Evolutionary conservation across 2,329 filamentous ascomycete genomes (phyloP).

Genomic region (Hirsutella minnesotensis): DNA sequence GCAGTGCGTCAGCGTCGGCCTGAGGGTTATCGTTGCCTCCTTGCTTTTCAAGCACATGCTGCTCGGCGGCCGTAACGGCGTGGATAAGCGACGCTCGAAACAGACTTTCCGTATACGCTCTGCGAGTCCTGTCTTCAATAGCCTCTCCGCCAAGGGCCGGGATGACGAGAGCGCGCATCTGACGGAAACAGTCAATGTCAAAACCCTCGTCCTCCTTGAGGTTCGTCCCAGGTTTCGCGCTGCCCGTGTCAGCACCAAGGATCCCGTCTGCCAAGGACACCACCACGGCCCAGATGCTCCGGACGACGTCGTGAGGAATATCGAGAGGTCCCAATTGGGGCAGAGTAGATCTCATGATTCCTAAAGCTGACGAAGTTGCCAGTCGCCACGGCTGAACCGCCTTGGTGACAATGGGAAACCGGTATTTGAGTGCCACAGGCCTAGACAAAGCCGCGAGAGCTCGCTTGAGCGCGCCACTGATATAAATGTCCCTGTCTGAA

Average conservation of each 20-base stretch:
- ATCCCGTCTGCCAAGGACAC: constrained; percentile 58
- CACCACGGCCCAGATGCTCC: constrained; percentile 59
- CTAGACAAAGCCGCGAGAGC: constrained; percentile 55
- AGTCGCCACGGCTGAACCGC: constrained; percentile 65
- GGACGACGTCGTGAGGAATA: constrained; percentile 31
- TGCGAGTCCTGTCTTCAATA: constrained; percentile 56
- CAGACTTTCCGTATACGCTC: constrained; percentile 60
- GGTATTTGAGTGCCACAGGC: constrained; percentile 71
- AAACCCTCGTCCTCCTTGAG: constrained; percentile 64
- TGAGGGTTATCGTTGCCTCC: constrained; percentile 18
- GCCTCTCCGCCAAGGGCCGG: constrained; percentile 55
- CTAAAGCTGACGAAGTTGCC: constrained; percentile 59
- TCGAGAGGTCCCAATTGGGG: constrained; percentile 41
- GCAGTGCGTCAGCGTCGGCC: constrained; percentile 20
- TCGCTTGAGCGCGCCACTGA: constrained; percentile 51
- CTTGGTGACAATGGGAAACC: constrained; percentile 60
- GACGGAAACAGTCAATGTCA: constrained; percentile 64
- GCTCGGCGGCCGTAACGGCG: constrained; percentile 41
- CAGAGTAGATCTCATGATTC: constrained; percentile 55
- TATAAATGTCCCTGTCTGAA: constrained; percentile 55
- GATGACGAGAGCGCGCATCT: constrained; percentile 60
- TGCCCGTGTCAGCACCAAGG: constrained; percentile 48
- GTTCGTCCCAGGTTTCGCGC: constrained; percentile 29
- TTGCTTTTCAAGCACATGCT: constrained; percentile 35
- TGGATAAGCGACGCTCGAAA: constrained; percentile 80